Base-by-base conservation (phyloP, 1,139 yeast genomes). In the Suhomyces coccinellae region DNA sequence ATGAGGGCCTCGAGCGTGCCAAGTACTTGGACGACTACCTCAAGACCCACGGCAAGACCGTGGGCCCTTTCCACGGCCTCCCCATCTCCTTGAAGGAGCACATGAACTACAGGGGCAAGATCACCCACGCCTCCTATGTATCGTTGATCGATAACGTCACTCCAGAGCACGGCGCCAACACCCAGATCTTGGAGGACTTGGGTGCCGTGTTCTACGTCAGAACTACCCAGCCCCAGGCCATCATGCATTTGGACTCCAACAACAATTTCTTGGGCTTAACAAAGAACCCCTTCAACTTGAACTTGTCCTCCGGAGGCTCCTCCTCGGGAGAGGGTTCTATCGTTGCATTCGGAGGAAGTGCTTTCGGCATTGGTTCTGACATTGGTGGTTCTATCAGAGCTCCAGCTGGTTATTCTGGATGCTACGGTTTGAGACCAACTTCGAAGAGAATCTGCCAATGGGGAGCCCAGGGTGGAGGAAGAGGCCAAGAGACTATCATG, bases 71-170 rank as follows among this genome's bases (percentile, higher is more conserved):
- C 48, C 95, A 86, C 55, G 95, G 95, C 14, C 67, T 86, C 33
- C 95, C 95, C n/a, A 66, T 86, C 32, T 85, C 93, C 1, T 67
- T 87, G 48, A 86, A 86, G 57, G 95, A 86, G 61, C 91, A 85
- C 55, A 77, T 83, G 67, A 74, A 77, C 50, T 80, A 71, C 57
- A 73, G 69, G 44, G 84, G 80, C 17, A 80, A 69, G 53, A 69
- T 76, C 54, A 79, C 87, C 28, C 82, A 81, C 56, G 87, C 82
- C 39, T 79, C 85, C 14, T 83, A 79, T 66, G 89, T 83, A 22
- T 73, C 80, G 2, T 60, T 69, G 58, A 62, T 84, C 35, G 79
- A 73, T 41, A 71, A 79, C 56, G 61, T 82, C 30, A 69, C 83
- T 33, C 56, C 62, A 16, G 72, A 73, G 43, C 81, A 79, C 56